These are phyloP conservation scores for Sugiyamaella paludigena DNA, from an alignment of 1,139 yeast species.

Conservation along the genomic window DNA sequence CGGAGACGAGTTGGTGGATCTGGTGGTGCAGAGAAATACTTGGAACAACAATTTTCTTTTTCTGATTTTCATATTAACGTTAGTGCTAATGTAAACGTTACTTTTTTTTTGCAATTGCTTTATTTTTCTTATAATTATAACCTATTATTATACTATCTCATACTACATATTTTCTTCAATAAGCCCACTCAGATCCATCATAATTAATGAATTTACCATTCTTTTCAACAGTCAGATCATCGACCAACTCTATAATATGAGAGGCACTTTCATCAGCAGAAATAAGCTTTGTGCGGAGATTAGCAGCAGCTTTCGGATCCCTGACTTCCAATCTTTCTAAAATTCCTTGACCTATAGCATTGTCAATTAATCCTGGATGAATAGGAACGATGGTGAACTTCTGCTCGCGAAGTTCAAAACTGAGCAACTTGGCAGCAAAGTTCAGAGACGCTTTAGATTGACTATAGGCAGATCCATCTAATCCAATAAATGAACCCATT, in stretches of 20 bases:
- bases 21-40: too few relatives aligned
- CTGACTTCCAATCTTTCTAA: background rate
- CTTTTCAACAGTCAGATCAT: slow-evolving; percentile 5
- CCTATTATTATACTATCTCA: too few relatives aligned
- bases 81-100: too few relatives aligned
- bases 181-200: slow-evolving; percentile 6
- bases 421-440: slow-evolving; percentile 7
- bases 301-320: background rate
- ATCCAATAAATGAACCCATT: slow-evolving; percentile 19
- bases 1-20: too few relatives aligned
- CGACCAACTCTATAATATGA: slow-evolving; percentile 1
- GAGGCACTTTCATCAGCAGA: background rate
- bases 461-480: slow-evolving; percentile 12
- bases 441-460: slow-evolving; percentile 37
- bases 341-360: slow-evolving; percentile 28
- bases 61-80: too few relatives aligned
- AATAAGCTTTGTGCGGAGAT: background rate
- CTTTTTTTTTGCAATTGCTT: too few relatives aligned
- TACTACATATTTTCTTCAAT: too few relatives aligned
- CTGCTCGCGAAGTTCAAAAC: slow-evolving; percentile 23
- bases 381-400: slow-evolving; percentile 33
- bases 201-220: slow-evolving; percentile 14
- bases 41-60: too few relatives aligned
- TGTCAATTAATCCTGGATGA: slow-evolving; percentile 40
- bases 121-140: too few relatives aligned